These are phyloP conservation scores for Solanum megistacrolobum DNA, from an alignment of 257 asterid species.

Conservation along the genomic window DNA sequence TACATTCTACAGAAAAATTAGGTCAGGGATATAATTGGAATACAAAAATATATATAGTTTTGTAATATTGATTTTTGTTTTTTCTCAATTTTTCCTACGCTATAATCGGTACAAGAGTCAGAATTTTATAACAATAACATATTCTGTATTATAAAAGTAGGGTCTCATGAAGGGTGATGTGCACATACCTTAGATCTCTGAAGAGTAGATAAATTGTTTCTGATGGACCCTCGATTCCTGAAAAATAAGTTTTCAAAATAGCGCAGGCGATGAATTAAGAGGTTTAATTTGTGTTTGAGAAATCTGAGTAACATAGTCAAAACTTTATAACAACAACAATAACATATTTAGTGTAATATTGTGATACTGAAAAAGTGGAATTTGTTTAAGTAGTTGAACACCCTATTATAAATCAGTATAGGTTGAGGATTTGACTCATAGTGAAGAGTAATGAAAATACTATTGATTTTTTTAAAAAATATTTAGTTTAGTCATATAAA, in stretches of 20 bases:
- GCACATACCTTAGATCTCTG: background rate
- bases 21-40: background rate
- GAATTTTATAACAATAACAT: background rate
- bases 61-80: background rate
- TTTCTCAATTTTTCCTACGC: background rate
- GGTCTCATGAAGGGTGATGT: background rate
- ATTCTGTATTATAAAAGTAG: background rate
- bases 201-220: background rate
- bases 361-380: too few relatives aligned
- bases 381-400: too few relatives aligned
- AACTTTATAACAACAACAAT: background rate
- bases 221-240: rapidly evolving
- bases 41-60: background rate
- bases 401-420: too few relatives aligned
- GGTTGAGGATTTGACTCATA: too few relatives aligned
- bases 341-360: too few relatives aligned
- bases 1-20: background rate
- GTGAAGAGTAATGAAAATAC: too few relatives aligned
- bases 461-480: too few relatives aligned
- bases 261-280: background rate
- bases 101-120: background rate
- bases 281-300: too few relatives aligned
- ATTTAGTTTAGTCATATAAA: too few relatives aligned
- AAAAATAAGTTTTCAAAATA: background rate
- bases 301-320: background rate